phyloP scores from a whole-genome alignment of 768 basidiomycete species.

The Mycena alexandri region DNA sequence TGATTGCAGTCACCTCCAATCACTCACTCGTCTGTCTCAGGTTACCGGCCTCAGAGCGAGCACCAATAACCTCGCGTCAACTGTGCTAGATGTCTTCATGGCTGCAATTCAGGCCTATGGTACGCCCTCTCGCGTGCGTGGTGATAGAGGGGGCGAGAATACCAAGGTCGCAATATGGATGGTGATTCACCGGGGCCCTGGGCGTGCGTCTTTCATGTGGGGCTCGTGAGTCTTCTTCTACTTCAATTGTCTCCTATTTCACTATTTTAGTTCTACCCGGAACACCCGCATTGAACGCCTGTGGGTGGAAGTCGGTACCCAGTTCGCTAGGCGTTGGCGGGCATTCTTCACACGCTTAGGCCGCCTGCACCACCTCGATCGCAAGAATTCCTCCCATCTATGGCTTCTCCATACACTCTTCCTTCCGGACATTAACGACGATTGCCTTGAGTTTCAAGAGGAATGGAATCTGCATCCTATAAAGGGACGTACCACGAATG shows the following conservation, averaged over 20 bases:
- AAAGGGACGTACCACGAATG: constrained; percentile 31
- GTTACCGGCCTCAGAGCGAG: constrained; percentile 34
- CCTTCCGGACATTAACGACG: constrained; percentile 43
- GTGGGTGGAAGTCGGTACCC: constrained; percentile 20
- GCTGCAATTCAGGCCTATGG: constrained; percentile 36
- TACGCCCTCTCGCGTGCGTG: constrained; percentile 1
- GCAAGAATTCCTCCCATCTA: constrained; percentile 5
- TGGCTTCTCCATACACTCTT: constrained; percentile 42
- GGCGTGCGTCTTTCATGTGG: no score
- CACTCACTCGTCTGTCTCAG: no score
- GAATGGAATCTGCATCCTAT: constrained; percentile 53
- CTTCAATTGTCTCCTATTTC: not conserved
- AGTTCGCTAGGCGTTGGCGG: constrained; percentile 17
- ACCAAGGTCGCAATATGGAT: constrained; percentile 41
- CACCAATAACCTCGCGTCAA: constrained; percentile 35
- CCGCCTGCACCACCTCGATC: constrained; percentile 1
- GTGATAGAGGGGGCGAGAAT: constrained; percentile 45
- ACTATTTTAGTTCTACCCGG: not conserved
- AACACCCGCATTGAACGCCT: constrained; percentile 18
- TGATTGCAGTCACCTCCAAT: constrained; percentile 26
- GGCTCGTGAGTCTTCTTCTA: not conserved
- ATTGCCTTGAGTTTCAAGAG: constrained; percentile 43
- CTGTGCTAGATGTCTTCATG: constrained; percentile 36
- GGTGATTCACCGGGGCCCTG: no score
- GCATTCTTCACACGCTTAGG: no score